phyloP scores from a whole-genome alignment of 192 early-diverging fungal species.

The Anaeromyces robustus region DNA sequence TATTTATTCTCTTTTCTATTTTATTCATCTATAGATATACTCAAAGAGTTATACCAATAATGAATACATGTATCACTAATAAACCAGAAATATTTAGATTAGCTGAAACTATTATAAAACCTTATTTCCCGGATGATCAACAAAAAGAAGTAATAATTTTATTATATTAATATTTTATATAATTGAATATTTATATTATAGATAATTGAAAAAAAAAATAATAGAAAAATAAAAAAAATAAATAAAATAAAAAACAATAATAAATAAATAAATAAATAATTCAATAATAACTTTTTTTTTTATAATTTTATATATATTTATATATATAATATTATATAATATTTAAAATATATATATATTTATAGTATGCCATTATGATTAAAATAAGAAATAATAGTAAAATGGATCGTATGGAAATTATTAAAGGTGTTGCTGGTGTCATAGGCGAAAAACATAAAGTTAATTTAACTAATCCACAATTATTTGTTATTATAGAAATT shows the following conservation, averaged over 20 bases:
- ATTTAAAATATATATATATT: too few species aligned
- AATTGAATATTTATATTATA: too few species aligned
- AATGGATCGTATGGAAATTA: conserved; percentile 26
- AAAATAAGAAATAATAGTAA: conserved; percentile 41
- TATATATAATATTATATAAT: too few species aligned
- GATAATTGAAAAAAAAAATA: too few species aligned
- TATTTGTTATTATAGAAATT: conserved; percentile 36
- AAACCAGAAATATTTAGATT: background rate
- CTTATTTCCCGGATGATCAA: background rate
- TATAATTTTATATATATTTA: too few species aligned
- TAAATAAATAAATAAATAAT: too few species aligned
- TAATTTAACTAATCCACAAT: conserved; percentile 29
- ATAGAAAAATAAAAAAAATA: too few species aligned
- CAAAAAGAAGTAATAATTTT: background rate
- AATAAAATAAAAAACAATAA: too few species aligned
- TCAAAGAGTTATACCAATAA: background rate
- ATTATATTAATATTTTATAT: too few species aligned
- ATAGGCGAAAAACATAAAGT: conserved; percentile 35
- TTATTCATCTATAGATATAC: too few species aligned
- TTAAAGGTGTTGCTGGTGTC: conserved; percentile 21
- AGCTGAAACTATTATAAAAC: background rate
- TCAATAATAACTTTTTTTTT: too few species aligned
- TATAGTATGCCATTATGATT: conserved; percentile 34
- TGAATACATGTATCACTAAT: background rate
- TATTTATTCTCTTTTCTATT: too few species aligned